phyloP scores from a whole-genome alignment of 805 yeast species.

The Schwanniomyces occidentalis region DNA sequence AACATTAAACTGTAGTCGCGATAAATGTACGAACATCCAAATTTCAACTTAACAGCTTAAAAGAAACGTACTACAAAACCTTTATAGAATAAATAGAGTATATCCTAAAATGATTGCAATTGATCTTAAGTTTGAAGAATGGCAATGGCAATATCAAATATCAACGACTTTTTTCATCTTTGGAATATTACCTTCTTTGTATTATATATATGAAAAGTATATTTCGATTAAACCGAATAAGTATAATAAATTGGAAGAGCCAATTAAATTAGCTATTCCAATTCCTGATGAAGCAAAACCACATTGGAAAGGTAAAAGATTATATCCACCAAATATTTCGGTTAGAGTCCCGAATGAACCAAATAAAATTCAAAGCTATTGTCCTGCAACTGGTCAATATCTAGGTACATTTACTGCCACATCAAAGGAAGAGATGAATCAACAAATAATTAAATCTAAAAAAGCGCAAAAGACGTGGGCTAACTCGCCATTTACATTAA shows the following conservation, averaged over 20 bases:
- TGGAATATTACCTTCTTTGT: slow-evolving; percentile 37
- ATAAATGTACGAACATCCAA: too few species aligned
- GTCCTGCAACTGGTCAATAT: slow-evolving; percentile 95
- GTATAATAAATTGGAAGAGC: slow-evolving; percentile 44
- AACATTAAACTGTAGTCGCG: too few species aligned
- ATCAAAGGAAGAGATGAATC: slow-evolving; percentile 70
- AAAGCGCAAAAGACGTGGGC: slow-evolving; percentile 55
- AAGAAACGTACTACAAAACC: too few species aligned
- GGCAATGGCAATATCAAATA: slow-evolving; percentile 47
- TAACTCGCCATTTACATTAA: slow-evolving; percentile 56
- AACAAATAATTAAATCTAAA: slow-evolving; percentile 51
- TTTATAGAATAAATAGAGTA: too few species aligned
- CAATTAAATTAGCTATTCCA: slow-evolving; percentile 51
- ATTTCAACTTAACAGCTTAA: too few species aligned
- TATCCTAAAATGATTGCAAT: slow-evolving; percentile 37
- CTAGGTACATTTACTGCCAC: slow-evolving; percentile 72
- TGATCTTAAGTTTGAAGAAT: slow-evolving; percentile 38
- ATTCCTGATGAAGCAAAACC: slow-evolving; percentile 79
- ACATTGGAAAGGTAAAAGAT: slow-evolving; percentile 88
- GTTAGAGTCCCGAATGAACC: slow-evolving; percentile 64
- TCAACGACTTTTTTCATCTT: slow-evolving; percentile 43
- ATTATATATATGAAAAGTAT: slow-evolving; percentile 36
- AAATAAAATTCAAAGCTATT: slow-evolving; percentile 71
- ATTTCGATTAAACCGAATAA: slow-evolving; percentile 38
- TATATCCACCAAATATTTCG: slow-evolving; percentile 56